Evolutionary conservation across 208 protist species (phyloP).

Genomic region (Angomonas ambiguus): DNA sequence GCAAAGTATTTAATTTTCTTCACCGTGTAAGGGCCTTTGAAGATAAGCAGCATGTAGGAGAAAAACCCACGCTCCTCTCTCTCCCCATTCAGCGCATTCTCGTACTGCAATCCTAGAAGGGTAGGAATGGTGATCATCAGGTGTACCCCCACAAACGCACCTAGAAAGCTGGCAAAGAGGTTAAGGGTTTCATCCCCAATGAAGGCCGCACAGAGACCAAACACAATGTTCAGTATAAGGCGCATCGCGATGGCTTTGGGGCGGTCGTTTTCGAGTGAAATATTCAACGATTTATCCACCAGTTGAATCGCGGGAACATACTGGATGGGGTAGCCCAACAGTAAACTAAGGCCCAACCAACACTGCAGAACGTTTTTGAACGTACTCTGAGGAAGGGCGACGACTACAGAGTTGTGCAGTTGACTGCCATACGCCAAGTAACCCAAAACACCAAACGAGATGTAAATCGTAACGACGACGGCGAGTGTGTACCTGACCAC

Average conservation of each 20-base stretch:
- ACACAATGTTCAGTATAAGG: slow-evolving; percentile 40
- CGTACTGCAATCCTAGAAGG: slow-evolving; percentile 46
- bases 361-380: slow-evolving; percentile 46
- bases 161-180: slow-evolving; percentile 75
- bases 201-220: slow-evolving; percentile 41
- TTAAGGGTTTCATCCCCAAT: slow-evolving; percentile 73
- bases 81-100: slow-evolving; percentile 31
- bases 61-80: slow-evolving; percentile 26
- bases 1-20: slow-evolving; percentile 30
- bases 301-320: slow-evolving; percentile 83
- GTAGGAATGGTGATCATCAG: slow-evolving; percentile 75
- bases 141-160: slow-evolving; percentile 70
- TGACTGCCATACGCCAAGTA: slow-evolving; percentile 71
- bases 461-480: slow-evolving; percentile 52
- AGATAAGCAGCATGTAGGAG: slow-evolving; percentile 37
- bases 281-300: slow-evolving; percentile 50
- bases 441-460: slow-evolving; percentile 58
- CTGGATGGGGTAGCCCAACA: slow-evolving; percentile 77
- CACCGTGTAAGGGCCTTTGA: slow-evolving; percentile 32
- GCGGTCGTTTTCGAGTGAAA: slow-evolving; percentile 23
- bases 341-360: slow-evolving; percentile 56
- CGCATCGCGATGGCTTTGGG: slow-evolving; percentile 39
- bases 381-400: slow-evolving; percentile 41
- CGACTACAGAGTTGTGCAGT: slow-evolving; percentile 63
- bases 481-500: slow-evolving; percentile 55